These are phyloP conservation scores for Fusarium denticulatum DNA, from an alignment of 2,329 filamentous ascomycete genomes.

Conservation along the genomic window DNA sequence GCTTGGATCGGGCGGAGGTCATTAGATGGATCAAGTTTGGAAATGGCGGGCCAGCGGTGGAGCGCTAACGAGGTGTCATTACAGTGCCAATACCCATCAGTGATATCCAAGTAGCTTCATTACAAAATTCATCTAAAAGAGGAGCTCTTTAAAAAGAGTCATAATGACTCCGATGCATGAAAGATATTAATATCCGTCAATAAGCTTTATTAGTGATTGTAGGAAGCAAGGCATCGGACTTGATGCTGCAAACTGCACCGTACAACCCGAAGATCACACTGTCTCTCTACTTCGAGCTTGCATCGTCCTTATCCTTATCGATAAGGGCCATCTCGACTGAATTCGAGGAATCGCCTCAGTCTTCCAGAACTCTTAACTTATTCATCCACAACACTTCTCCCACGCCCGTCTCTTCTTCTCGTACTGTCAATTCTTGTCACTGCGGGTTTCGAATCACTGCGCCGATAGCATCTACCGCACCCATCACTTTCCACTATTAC, in stretches of 20 bases:
- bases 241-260: background rate
- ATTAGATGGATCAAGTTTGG: constrained; percentile 35
- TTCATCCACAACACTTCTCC: constrained; percentile 1
- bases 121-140: rapidly evolving
- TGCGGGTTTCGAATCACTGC: background rate
- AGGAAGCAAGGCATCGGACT: rapidly evolving
- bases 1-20: constrained; percentile 40
- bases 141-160: rapidly evolving
- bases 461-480: background rate
- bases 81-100: constrained; percentile 29
- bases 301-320: constrained; percentile 29
- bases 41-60: constrained; percentile 32
- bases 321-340: constrained; percentile 24
- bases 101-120: rapidly evolving
- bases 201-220: background rate
- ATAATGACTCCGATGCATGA: rapidly evolving
- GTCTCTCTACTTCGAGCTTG: background rate
- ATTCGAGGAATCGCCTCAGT: constrained; percentile 37
- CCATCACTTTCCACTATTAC: background rate
- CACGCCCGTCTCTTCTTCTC: background rate
- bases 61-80: constrained; percentile 3
- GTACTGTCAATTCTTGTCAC: background rate
- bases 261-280: background rate
- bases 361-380: constrained; percentile 6
- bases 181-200: rapidly evolving